phyloP scores from a whole-genome alignment of 441 rosid genomes.

The Breynia disticha region DNA sequence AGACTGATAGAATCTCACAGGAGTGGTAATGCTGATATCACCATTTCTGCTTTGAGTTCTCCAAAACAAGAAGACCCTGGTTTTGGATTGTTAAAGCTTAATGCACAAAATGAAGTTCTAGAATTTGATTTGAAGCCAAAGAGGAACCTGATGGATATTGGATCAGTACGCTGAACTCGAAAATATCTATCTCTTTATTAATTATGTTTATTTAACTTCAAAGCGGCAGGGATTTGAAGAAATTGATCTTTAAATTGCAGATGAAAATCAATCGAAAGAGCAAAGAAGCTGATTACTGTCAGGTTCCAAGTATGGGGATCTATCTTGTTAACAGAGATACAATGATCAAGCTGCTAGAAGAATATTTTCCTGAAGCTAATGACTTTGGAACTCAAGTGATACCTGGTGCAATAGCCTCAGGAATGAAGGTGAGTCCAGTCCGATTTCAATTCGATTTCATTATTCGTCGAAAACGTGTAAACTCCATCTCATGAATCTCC shows the following conservation, averaged over 20 bases:
- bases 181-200: neutral
- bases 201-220: too few species aligned
- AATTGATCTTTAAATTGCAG: conserved; percentile 23
- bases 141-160: conserved; percentile 7
- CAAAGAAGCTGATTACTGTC: conserved; percentile 8
- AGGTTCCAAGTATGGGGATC: conserved; percentile 54
- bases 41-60: conserved; percentile 40
- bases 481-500: neutral
- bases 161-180: neutral
- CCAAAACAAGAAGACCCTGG: conserved; percentile 34
- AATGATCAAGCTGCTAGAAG: conserved; percentile 47
- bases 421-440: conserved; percentile 47
- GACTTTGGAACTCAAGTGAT: conserved; percentile 55
- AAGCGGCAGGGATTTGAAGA: too few species aligned
- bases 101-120: conserved; percentile 35
- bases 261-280: conserved; percentile 16
- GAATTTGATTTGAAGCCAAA: conserved; percentile 26
- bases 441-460: neutral
- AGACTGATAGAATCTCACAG: conserved; percentile 47
- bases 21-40: conserved; percentile 45
- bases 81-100: conserved; percentile 41
- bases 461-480: neutral
- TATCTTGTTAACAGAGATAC: conserved; percentile 47
- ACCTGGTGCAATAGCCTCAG: conserved; percentile 51
- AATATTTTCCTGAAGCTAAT: conserved; percentile 39